Conservation (phyloP, 129 eudicot species). For the Mikania micrantha region DNA sequence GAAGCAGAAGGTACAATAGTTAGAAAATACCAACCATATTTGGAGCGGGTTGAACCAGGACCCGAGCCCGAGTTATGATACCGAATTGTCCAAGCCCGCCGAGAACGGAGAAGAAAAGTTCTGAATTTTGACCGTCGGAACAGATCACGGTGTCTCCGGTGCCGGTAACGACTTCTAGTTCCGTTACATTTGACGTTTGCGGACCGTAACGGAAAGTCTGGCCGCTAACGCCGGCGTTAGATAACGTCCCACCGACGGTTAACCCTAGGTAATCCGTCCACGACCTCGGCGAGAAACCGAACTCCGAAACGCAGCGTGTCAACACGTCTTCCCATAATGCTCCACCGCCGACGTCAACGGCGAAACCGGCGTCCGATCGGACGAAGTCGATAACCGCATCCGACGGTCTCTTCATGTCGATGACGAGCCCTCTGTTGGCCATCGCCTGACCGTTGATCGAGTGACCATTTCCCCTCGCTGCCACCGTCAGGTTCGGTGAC, state of each 20-base stretch:
- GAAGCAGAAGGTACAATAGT: constrained; percentile 4
- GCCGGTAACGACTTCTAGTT: constrained; percentile 81
- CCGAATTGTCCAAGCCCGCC: constrained; percentile 98
- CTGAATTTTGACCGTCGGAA: constrained; percentile 36
- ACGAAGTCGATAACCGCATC: constrained; percentile 18
- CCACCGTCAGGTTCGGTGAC: constrained; percentile 54
- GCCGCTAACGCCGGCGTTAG: constrained; percentile 94
- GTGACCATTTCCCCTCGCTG: constrained; percentile 94
- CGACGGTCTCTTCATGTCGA: constrained; percentile 56
- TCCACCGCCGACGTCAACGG: constrained; percentile 79
- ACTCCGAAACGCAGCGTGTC: constrained; percentile 44
- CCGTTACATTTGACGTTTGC: constrained; percentile 73
- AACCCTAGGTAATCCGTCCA: constrained; percentile 93
- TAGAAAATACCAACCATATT: constrained; percentile 50
- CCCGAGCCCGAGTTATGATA: constrained; percentile 68
- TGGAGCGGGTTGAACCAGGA: constrained; percentile 73
- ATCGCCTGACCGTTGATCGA: constrained; percentile 92
- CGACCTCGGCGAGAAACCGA: constrained; percentile 62
- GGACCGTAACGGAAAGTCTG: constrained; percentile 87
- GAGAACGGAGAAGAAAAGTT: constrained; percentile 67
- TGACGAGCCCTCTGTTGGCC: constrained; percentile 63
- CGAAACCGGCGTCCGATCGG: not conserved
- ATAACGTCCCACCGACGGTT: constrained; percentile 86
- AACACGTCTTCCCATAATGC: constrained; percentile 90
- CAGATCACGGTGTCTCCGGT: constrained; percentile 61